Base-by-base conservation (phyloP, 345 rosid genomes). In the Citrus cavaleriei region DNA sequence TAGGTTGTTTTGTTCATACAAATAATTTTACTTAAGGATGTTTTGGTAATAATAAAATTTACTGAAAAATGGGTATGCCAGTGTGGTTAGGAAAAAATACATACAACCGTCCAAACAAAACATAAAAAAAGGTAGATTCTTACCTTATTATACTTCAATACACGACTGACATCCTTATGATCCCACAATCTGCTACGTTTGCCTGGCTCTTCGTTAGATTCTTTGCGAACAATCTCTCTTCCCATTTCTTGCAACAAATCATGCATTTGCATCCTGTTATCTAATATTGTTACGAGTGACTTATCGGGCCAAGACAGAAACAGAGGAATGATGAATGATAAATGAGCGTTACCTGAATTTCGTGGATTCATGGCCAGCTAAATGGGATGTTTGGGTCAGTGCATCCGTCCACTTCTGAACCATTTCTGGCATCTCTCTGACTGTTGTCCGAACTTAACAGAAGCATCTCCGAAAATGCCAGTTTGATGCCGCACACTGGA, bases 161-260 rank as follows among this genome's bases (percentile, higher is more conserved):
- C 27, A 21, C 5, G 21, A 54, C 18, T 0, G 14, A 35, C 37
- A 35, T 35, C 37, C 37, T 35, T 35, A 35, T 6, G 0, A 35
- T 35, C 37, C 37, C 37, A 35, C 37, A 35, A 46, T 51, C 76
- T 61, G 34, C 76, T 71, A 14, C 76, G 62, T 4, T 30, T 78
- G 7, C 71, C 64, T 9, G 77, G 77, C 58, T 73, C 68, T 22
- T 40, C 34, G 0, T 2, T 0, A 8, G 16, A 73, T 73, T 73
- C 60, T 49, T 65, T 72, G 10, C 19, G 5, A 66, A 66, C 72
- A 49, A 80, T 37, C 10, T 49, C 79, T 8, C 25, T 7, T 19
- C 70, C 83, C 75, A 80, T 74, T 2, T 83, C 84, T 74, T 80
- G 86, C 38, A 85, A 72, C 78, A 83, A 81, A 82, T 86, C 86